A percentile compares a stretch with the other conserved stretches of the same genome.
These are phyloP conservation scores for Thelonectria discophora DNA, from an alignment of 2,329 filamentous ascomycete species.

Conservation along the genomic window DNA sequence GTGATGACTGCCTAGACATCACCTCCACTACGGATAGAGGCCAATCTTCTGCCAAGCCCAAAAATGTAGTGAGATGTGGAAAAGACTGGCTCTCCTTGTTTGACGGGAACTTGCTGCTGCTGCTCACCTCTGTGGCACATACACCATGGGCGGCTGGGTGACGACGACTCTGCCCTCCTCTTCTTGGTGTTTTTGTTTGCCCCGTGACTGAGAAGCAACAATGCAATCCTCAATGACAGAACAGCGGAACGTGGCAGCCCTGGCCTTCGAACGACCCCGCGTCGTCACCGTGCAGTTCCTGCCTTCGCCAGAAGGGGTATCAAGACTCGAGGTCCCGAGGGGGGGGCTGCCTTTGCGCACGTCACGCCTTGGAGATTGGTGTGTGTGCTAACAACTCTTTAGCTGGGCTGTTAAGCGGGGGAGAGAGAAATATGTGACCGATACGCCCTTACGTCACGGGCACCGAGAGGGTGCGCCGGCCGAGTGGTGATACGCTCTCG, in stretches of 20 bases:
- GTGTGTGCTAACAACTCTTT: no score
- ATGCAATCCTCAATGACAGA: not conserved
- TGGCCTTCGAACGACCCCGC: conserved; percentile 10
- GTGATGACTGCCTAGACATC: conserved; percentile 12
- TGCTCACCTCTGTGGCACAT: not conserved
- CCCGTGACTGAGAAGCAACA: no score
- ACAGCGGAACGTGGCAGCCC: conserved; percentile 13
- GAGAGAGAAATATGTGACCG: no score
- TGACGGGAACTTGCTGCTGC: conserved; percentile 4
- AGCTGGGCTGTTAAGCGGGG: no score
- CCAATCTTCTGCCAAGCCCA: conserved; percentile 6
- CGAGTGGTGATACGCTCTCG: no score
- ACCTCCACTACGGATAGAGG: no score
- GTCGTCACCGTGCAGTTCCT: conserved; percentile 16
- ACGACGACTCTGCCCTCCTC: not conserved
- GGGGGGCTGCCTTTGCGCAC: no score
- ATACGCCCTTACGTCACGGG: no score
- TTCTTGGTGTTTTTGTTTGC: not conserved
- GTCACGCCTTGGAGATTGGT: no score
- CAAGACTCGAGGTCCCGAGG: conserved; percentile 40
- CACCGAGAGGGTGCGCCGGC: no score
- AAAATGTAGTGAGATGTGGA: conserved; percentile 36
- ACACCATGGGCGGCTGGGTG: not conserved
- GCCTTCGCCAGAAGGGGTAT: conserved; percentile 29
- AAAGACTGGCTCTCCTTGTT: conserved; percentile 9